Conservation (phyloP, 1,284 basidiomycete genomes). For the Lentinula novae-zelandiae region DNA sequence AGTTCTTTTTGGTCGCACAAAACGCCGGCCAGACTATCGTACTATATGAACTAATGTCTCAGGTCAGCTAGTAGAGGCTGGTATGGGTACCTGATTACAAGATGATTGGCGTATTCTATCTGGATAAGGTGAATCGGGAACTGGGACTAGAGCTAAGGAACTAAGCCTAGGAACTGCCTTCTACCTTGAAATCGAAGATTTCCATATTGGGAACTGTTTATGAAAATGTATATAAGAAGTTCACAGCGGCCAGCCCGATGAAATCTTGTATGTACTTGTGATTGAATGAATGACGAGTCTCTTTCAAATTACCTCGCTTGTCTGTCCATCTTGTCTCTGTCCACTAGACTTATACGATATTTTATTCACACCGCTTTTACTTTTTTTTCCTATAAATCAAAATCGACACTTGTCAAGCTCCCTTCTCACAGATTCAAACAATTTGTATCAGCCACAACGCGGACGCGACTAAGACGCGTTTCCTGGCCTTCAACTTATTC, state of each 20-base stretch:
- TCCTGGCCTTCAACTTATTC: neutral
- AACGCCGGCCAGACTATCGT: neutral
- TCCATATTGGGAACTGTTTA: neutral
- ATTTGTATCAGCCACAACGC: neutral
- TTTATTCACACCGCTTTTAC: neutral
- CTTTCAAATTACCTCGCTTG: slow-evolving; percentile 5
- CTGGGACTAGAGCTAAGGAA: neutral
- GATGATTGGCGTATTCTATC: slow-evolving; percentile 9
- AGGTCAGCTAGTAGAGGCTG: neutral
- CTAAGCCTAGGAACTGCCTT: too few relatives aligned
- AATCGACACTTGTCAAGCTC: slow-evolving; percentile 1
- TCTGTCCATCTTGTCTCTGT: slow-evolving; percentile 5
- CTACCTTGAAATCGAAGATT: neutral
- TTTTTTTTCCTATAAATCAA: slow-evolving; percentile 1
- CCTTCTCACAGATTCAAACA: neutral
- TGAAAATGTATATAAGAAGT: neutral
- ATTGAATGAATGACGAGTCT: neutral
- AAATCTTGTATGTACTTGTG: neutral
- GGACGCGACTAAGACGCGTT: slow-evolving; percentile 3
- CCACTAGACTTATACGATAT: slow-evolving; percentile 2
- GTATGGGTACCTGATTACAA: slow-evolving; percentile 1
- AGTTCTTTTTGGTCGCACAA: neutral
- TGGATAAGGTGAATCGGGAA: neutral
- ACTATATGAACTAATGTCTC: neutral
- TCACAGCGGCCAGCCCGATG: neutral